Evolutionary conservation across 1,284 basidiomycete species (phyloP).

Genomic region (Trichosporon coremiiforme): DNA sequence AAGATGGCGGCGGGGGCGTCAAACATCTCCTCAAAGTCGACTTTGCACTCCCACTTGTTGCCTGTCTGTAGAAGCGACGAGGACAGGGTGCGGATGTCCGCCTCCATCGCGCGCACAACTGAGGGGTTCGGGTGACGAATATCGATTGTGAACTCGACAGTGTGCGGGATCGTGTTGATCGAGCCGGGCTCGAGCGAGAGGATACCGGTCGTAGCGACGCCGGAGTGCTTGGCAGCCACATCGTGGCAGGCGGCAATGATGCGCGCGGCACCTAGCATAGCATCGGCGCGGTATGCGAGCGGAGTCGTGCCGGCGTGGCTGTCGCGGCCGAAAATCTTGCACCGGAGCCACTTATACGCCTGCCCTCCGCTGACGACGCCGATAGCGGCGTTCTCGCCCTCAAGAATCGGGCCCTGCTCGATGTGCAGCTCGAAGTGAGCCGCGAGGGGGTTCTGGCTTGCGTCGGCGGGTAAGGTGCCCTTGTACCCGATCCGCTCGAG

Average conservation of each 20-base stretch:
- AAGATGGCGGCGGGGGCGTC: slow-evolving; percentile 27
- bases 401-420: slow-evolving; percentile 44
- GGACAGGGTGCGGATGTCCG: slow-evolving; percentile 23
- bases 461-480: slow-evolving; percentile 19
- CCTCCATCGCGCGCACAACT: slow-evolving; percentile 29
- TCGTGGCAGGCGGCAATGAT: slow-evolving; percentile 31
- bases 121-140: slow-evolving; percentile 34
- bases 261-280: slow-evolving; percentile 28
- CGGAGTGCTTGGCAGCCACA: slow-evolving; percentile 27
- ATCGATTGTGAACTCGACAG: slow-evolving; percentile 36
- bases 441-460: slow-evolving; percentile 32
- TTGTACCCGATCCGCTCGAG: slow-evolving; percentile 30
- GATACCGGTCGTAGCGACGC: slow-evolving; percentile 36
- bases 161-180: slow-evolving; percentile 37
- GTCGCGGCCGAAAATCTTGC: slow-evolving; percentile 35
- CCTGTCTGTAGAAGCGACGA: slow-evolving; percentile 12
- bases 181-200: slow-evolving; percentile 26
- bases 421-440: slow-evolving; percentile 49
- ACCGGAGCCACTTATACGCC: slow-evolving; percentile 40
- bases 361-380: slow-evolving; percentile 40
- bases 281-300: slow-evolving; percentile 35
- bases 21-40: slow-evolving; percentile 24
- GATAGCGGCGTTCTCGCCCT: slow-evolving; percentile 29
- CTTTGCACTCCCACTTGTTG: slow-evolving; percentile 17
- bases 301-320: slow-evolving; percentile 43